phyloP scores from a whole-genome alignment of 164 flowering plant genomes.

The Vitis labrusca region DNA sequence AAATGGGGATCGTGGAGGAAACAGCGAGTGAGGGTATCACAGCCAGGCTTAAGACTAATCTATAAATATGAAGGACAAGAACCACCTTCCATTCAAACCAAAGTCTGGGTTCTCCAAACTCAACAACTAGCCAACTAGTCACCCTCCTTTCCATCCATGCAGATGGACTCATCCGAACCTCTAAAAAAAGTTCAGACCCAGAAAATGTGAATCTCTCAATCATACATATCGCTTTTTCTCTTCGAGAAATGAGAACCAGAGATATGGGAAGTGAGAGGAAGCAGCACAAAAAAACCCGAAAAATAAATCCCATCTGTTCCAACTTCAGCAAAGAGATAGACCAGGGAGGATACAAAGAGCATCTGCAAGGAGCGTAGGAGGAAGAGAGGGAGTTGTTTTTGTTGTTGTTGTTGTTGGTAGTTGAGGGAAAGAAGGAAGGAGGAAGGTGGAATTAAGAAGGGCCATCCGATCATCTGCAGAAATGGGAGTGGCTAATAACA shows the following conservation, averaged over 20 bases:
- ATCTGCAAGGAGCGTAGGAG: neutral
- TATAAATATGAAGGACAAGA: neutral
- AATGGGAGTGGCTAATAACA: conserved; percentile 48
- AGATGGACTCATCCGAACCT: neutral
- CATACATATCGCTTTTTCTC: neutral
- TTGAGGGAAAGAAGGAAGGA: neutral
- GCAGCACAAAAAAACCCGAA: neutral
- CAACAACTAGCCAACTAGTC: conserved; percentile 18
- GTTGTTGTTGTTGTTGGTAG: neutral
- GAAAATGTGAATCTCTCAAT: conserved; percentile 2
- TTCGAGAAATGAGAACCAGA: neutral
- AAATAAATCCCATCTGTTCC: neutral
- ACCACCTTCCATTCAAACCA: conserved; percentile 22
- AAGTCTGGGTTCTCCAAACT: neutral
- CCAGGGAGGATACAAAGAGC: conserved; percentile 3
- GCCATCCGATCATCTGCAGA: neutral
- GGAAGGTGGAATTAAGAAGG: too few species aligned
- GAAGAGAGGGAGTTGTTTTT: neutral
- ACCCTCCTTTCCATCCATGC: neutral
- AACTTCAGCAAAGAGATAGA: neutral
- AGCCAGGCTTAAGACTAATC: too few species aligned
- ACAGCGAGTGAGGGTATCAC: too few species aligned
- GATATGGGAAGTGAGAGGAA: neutral
- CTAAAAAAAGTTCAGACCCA: neutral
- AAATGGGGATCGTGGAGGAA: too few species aligned